Base-by-base conservation (phyloP, 352 stramenopile species). In the Plasmopara viticola region DNA sequence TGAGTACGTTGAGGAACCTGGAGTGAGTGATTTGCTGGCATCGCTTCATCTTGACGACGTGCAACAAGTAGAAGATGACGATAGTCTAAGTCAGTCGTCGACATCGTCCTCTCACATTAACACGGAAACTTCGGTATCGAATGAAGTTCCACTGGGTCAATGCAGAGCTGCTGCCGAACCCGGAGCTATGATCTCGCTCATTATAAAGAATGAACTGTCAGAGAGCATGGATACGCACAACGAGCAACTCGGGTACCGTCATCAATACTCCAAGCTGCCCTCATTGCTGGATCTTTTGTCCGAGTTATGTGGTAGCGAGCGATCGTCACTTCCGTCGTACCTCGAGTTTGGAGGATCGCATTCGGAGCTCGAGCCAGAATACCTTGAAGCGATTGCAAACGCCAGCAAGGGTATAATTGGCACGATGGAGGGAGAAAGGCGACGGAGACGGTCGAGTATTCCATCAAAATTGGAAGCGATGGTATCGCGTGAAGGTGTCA, bases 231-330 rank as follows among this genome's bases (percentile, higher is more conserved):
- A 61, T 37, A 66, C 51, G 2, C 53, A 57, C 34, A 49, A 65
- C 37, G 49, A 62, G 28, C 54, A 53, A 12, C 59, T 43, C 29
- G 39, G 39, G 6, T 41, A 18, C 18, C 56, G 41, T 8, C 48
- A 64, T 56, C 61, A 58, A 9, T 81, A 79, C 42, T 64, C 64
- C 25, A 66, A 78, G 28, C 49, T 46, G 45, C 44, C 53, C 12
- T 86, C 75, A 31, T 57, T 83, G 2, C 71, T 71, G 1, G 71
- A 86, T 48, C 65, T 89, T 35, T 71, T 89, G 60, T 83, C 78
- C 0, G 74, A 86, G 51, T 84, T 87, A 48, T 62, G 56, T 30
- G 64, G 58, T 45, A 63, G 56, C 15, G 55, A 66, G 6, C 58
- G 61, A 9, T 74, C 66, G 42, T 71, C 56, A 14, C 20, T 68